These are phyloP conservation scores for Sporopachydermia lactativora DNA, from an alignment of 805 yeast species.

Conservation along the genomic window DNA sequence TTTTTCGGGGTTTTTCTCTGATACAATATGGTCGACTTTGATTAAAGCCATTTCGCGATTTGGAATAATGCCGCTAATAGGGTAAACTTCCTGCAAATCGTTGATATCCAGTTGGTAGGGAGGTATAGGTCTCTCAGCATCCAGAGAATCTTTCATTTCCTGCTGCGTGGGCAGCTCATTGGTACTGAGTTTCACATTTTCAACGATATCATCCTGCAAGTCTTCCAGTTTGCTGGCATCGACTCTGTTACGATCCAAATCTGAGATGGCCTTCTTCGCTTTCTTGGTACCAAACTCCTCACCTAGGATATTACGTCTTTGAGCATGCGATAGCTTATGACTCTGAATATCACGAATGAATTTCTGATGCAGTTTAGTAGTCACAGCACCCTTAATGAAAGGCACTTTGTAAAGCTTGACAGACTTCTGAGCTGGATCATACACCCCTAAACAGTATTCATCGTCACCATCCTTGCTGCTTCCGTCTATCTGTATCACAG, in stretches of 20 bases:
- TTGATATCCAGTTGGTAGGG: conserved; percentile 65
- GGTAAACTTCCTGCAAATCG: conserved; percentile 69
- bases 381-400: conserved; percentile 44
- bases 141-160: conserved; percentile 41
- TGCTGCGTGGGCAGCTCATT: conserved; percentile 57
- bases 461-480: conserved; percentile 22
- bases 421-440: conserved; percentile 50
- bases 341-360: conserved; percentile 15
- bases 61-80: conserved; percentile 58
- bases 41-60: conserved; percentile 46
- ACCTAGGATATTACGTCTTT: conserved; percentile 76
- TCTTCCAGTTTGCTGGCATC: conserved; percentile 71
- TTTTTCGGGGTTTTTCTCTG: conserved; percentile 33
- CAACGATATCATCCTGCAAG: conserved; percentile 69
- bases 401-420: conserved; percentile 56
- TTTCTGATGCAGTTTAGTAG: conserved; percentile 13
- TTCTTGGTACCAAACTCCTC: conserved; percentile 95
- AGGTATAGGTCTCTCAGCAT: conserved; percentile 76
- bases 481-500: conserved; percentile 6
- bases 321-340: conserved; percentile 20
- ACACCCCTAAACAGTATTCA: conserved; percentile 62
- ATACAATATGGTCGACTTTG: conserved; percentile 42
- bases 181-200: conserved; percentile 58
- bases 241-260: conserved; percentile 68
- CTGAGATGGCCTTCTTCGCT: conserved; percentile 82